These are phyloP conservation scores for Leptographium procerum DNA, from an alignment of 2,329 filamentous ascomycete genomes.

Conservation along the genomic window DNA sequence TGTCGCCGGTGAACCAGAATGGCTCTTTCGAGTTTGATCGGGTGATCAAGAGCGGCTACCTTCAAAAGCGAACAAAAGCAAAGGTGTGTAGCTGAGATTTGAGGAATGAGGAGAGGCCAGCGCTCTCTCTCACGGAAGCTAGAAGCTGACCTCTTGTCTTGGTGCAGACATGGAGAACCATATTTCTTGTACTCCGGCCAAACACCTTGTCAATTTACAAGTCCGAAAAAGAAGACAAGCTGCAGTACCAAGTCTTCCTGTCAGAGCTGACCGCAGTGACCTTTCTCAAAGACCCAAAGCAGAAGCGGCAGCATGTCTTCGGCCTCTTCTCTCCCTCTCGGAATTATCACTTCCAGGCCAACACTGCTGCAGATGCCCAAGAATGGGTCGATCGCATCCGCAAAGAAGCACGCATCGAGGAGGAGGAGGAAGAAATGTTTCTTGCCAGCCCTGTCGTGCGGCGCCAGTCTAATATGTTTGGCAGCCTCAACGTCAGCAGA, in stretches of 20 bases:
- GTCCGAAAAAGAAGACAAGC: constrained; percentile 76
- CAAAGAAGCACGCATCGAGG: constrained; percentile 68
- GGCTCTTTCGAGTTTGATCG: constrained; percentile 94
- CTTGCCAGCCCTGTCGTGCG: constrained; percentile 52
- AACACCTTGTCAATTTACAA: constrained; percentile 90
- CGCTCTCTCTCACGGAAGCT: not conserved
- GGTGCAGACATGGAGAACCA: constrained; percentile 71
- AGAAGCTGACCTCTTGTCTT: not conserved
- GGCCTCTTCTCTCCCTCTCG: constrained; percentile 82
- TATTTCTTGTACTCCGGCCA: constrained; percentile 81
- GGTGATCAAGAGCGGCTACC: constrained; percentile 78
- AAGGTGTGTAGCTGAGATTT: constrained; percentile 47
- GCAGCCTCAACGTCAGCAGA: constrained; percentile 1
- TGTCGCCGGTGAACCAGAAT: constrained; percentile 80
- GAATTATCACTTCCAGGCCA: constrained; percentile 83
- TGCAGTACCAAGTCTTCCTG: constrained; percentile 78
- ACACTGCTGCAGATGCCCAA: constrained; percentile 60
- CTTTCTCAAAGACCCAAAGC: constrained; percentile 77
- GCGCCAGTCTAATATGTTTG: constrained; percentile 30
- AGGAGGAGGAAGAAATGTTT: constrained; percentile 77
- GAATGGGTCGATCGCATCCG: constrained; percentile 81
- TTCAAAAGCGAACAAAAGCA: constrained; percentile 85
- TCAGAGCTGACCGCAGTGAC: constrained; percentile 87
- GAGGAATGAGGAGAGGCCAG: too few relatives aligned
- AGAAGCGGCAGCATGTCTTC: constrained; percentile 78